These are phyloP conservation scores for Groenewaldozyma salmanticensis DNA, from an alignment of 805 yeast species.

Conservation along the genomic window DNA sequence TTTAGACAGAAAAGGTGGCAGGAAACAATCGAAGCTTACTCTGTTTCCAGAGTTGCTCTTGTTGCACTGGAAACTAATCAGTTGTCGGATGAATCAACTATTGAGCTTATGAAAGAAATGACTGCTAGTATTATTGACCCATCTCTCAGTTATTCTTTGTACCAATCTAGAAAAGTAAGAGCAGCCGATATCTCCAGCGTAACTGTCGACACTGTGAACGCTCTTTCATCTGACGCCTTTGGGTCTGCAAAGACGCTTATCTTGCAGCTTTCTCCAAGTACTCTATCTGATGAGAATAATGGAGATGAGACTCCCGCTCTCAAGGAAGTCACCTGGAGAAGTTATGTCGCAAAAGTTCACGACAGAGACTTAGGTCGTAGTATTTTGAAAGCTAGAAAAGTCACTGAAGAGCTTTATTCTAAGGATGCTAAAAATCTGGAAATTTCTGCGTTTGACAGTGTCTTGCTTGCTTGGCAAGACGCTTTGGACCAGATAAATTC, in stretches of 20 bases:
- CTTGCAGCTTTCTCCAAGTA: conserved; percentile 9
- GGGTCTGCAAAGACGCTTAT: conserved; percentile 30
- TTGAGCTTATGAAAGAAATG: conserved; percentile 42
- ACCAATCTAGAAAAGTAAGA: conserved; percentile 30
- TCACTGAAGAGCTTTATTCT: conserved; percentile 14
- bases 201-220: conserved; percentile 36
- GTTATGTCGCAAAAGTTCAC: conserved; percentile 50
- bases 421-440: too few species aligned
- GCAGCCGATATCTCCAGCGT: conserved; percentile 41
- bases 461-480: conserved; percentile 59
- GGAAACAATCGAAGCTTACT: conserved; percentile 39
- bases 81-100: conserved; percentile 7
- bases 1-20: conserved; percentile 49
- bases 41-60: conserved; percentile 54
- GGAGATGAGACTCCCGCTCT: conserved; percentile 24
- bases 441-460: conserved; percentile 45
- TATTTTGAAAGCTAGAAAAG: conserved; percentile 21
- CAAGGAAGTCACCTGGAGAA: conserved; percentile 46
- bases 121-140: conserved; percentile 57
- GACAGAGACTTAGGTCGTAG: conserved; percentile 62
- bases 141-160: conserved; percentile 44
- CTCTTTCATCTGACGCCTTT: conserved; percentile 25
- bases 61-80: conserved; percentile 39
- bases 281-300: conserved; percentile 16
- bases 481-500: conserved; percentile 50